Base-by-base conservation (phyloP, 345 rosid genomes). In the Camelina sativa region DNA sequence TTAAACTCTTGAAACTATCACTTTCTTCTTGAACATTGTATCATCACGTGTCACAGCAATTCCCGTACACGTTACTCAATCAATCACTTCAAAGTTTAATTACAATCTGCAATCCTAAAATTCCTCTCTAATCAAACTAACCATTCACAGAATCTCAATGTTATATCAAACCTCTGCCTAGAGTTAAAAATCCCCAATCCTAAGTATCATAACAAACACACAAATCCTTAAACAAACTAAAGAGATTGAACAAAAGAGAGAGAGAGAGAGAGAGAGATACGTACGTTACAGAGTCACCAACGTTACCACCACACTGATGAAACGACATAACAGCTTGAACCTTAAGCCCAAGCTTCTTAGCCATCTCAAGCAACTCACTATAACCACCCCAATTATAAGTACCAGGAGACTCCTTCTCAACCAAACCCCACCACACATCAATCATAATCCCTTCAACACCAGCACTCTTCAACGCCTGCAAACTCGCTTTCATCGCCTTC, bases 401-500 rank as follows among this genome's bases (percentile, higher is more conserved):
- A 20, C 97, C 97, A 0, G 97, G 91, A 41, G 84, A 61, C 1
- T 91, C 97, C 48, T 86, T 88, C 89, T 95, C 99, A 72, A 95
- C 99, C 80, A 95, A 82, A 17, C 99, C 99, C 99, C 99, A 95
- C 99, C 99, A 95, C 40, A 95, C 99, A 69, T 95, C 99, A 61
- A 95, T 85, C 99, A 95, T 95, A 6, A 95, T 76, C 48, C 99
- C 99, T 60, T 92, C 96, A 60, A 90, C 99, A 22, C 99, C 97
- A 13, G 97, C 97, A 77, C 96, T 89, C 81, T 89, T 92, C 89
- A 95, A 70, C 80, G 99, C 99, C 78, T 86, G 90, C 40, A 95
- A 74, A 74, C 99, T 95, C 59, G 87, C 99, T 80, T 85, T 89
- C 99, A 92, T 89, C 69, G 97, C 99, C 78, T 95, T 95, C 81